These are phyloP conservation scores for Kwoniella sp. DNA, from an alignment of 768 basidiomycete species.

Conservation along the genomic window DNA sequence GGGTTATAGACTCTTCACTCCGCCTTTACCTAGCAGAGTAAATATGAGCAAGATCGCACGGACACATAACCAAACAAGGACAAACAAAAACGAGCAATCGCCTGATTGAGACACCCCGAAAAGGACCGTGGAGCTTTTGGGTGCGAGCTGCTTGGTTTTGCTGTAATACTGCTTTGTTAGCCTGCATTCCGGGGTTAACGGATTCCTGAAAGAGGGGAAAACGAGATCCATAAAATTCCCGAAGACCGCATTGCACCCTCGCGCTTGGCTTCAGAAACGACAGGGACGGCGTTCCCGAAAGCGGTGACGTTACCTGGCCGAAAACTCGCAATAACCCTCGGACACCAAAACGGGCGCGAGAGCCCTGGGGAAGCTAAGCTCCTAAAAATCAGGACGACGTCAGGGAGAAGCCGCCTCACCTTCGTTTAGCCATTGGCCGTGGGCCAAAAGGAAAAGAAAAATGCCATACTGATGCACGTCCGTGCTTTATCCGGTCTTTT, in stretches of 20 bases:
- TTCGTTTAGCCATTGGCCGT: neutral
- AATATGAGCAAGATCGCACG: neutral
- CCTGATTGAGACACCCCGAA: neutral
- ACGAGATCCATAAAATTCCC: neutral
- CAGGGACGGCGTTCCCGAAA: neutral
- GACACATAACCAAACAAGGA: neutral
- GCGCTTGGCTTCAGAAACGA: neutral
- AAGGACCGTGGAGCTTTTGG: neutral
- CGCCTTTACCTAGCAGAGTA: no score
- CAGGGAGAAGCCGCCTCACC: neutral
- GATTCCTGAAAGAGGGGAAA: constrained; percentile 1
- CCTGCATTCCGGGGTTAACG: constrained; percentile 1
- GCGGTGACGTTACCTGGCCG: neutral
- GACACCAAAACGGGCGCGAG: neutral
- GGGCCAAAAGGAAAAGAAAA: no score
- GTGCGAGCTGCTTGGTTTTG: no score
- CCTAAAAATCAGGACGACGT: constrained; percentile 1
- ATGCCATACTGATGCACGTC: no score
- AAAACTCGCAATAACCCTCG: neutral
- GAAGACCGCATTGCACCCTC: neutral
- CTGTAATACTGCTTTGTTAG: no score
- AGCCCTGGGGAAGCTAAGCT: neutral
- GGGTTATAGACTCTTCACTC: no score
- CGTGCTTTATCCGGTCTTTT: neutral
- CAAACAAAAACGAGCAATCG: neutral